Evolutionary conservation across 768 basidiomycete genomes (phyloP), one percentile per base, ranked within the genome.

Genomic region (Termitomyces sp.): DNA sequence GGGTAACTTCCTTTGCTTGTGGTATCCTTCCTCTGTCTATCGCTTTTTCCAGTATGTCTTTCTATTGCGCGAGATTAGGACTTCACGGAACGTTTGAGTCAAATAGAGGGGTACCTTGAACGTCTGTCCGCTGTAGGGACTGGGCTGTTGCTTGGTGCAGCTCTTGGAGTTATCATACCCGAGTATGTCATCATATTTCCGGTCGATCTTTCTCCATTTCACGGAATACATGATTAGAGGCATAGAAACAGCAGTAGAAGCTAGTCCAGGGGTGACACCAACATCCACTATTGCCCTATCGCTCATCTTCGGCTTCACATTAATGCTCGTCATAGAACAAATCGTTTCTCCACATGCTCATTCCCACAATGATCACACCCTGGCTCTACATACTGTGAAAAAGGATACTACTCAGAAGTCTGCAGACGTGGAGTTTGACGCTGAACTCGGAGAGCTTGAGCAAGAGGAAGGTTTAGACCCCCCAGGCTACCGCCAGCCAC

Each of bases 111-210:
- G 58, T 73, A 72, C 60, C 60, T 73, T 40, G 73, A 78, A 56
- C 69, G 74, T 69, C 71, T 77, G 60, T 72, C 70, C 8, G 79
- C 80, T 42, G 66, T 92, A 15, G 88, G 91, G 11, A 88, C 88
- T 8, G 95, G 95, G 11, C 73, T 98, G 11, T 77, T 98, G 17
- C 78, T 97, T 14, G 95, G 95, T 3, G 88, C 95, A 2, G 93
- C 92, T 0, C 71, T 98, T 59, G 91, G 91, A 12, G 84, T 98
- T 24, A 92, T 98, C 59, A 86, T 98, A 51, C 95, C 96, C 37
- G 95, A 97, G 89, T 94, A 70, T 68, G 88, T 84, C 32, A 3
- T 15, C 5, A 28, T 7, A 22, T 37, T 45, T 35, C 41, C 24
- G 11, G 12, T 19, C 14, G 24, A 35, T 41, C 43, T 26, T 15